phyloP scores from a whole-genome alignment of 2,329 filamentous ascomycete species.

The Cadophora luteo-olivacea region DNA sequence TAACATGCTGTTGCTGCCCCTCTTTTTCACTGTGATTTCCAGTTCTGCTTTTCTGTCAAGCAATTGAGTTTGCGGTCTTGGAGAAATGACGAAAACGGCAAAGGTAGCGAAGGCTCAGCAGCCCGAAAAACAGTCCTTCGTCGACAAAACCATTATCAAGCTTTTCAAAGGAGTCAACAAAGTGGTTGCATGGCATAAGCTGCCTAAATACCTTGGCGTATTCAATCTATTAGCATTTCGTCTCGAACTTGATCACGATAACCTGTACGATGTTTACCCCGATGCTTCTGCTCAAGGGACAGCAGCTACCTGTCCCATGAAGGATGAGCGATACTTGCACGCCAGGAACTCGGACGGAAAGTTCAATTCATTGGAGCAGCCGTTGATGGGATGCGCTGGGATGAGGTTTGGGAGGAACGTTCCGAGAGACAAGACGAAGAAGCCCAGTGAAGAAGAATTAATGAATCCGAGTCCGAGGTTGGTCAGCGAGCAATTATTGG shows the following conservation, averaged over 20 bases:
- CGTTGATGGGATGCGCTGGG: conserved; percentile 28
- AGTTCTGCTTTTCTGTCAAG: not conserved
- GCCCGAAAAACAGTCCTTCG: conserved; percentile 14
- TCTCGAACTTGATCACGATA: conserved; percentile 25
- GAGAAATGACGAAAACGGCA: conserved; percentile 1
- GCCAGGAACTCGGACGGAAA: conserved; percentile 28
- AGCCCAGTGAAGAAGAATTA: conserved; percentile 17
- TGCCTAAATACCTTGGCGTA: conserved; percentile 26
- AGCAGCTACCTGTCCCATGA: conserved; percentile 24
- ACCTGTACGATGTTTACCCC: conserved; percentile 28
- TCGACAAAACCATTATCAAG: conserved; percentile 22
- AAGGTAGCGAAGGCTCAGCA: not conserved
- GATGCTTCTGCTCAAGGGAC: conserved; percentile 25
- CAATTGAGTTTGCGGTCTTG: not conserved
- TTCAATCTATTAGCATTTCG: conserved; percentile 27
- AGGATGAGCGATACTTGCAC: conserved; percentile 22
- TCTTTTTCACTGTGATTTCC: not conserved
- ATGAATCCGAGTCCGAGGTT: conserved; percentile 19
- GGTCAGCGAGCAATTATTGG: conserved; percentile 18
- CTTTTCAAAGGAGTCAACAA: conserved; percentile 27
- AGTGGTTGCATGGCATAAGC: conserved; percentile 25
- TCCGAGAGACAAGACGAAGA: conserved; percentile 20
- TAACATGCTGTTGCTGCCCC: not conserved
- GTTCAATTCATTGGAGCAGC: conserved; percentile 25
- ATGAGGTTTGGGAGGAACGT: conserved; percentile 31